Evolutionary conservation across 306 rosid species (phyloP).

Genomic region (Erythrophleum fordii): DNA sequence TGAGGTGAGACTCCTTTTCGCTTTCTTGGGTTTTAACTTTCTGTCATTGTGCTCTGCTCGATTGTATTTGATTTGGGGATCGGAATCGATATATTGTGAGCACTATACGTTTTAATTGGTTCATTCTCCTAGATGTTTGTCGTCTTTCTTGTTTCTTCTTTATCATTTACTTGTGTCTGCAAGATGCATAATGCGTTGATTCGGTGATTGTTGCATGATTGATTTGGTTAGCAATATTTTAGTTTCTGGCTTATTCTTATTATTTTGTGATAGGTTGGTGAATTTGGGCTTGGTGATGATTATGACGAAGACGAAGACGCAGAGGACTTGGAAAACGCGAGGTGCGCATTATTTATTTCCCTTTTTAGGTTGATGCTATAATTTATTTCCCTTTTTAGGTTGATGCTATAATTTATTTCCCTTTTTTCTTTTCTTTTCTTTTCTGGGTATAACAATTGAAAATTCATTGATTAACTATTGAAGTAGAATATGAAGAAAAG

Average conservation of each 20-base stretch:
- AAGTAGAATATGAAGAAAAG: neutral
- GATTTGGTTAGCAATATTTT: neutral
- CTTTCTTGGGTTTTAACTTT: constrained; percentile 8
- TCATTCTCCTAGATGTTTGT: neutral
- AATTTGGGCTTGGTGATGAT: constrained; percentile 51
- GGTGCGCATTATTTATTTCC: constrained; percentile 50
- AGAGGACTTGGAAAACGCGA: constrained; percentile 54
- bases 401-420: constrained; percentile 7
- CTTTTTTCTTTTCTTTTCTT: neutral
- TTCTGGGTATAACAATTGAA: neutral
- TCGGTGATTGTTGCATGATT: neutral
- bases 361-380: constrained; percentile 19
- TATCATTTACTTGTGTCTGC: neutral
- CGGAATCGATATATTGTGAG: neutral
- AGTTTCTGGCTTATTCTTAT: constrained; percentile 30
- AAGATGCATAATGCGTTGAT: neutral
- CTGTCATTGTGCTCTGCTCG: neutral
- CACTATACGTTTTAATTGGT: neutral
- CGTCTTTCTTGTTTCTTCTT: neutral
- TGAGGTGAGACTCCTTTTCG: constrained; percentile 48
- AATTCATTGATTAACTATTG: neutral
- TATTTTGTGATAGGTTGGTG: constrained; percentile 57
- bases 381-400: neutral
- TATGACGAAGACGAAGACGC: constrained; percentile 59
- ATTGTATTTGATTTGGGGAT: neutral